Evolutionary conservation across 1,284 basidiomycete genomes (phyloP), one percentile per base, ranked within the genome.

Genomic region (Exobasidium rhododendri): DNA sequence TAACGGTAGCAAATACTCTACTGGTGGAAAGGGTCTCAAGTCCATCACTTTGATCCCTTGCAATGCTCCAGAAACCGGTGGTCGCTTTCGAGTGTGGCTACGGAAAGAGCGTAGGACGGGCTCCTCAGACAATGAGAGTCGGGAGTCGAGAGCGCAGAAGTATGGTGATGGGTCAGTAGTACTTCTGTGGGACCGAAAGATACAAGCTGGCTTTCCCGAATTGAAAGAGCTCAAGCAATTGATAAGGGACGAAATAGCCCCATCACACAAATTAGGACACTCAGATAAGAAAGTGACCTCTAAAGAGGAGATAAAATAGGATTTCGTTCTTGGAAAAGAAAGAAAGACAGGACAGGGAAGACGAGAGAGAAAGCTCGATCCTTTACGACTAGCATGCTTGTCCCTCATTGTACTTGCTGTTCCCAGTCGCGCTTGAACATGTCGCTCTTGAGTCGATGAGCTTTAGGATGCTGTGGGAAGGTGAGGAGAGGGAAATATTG

Each of bases 201-300:
- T 46, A 14, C 45, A 59, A 47, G 61, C 58, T 20, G 49, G 50
- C 1, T 66, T 66, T n/a, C 64, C 64, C 5, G 64, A 66, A 59
- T 55, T 63, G 29, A 66, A 66, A 56, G 58, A 59, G 50, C 52
- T 64, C 20, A 66, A 66, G 40, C 64, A 66, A 47, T 24, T 43
- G 17, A 53, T 66, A 22, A 5, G 64, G 13, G 64, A 66, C 24
- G 31, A 59, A 22, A 63, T 66, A 29, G 50, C 64, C n/a, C 64
- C 64, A 2, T 11, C 7, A 22, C 51, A 56, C 7, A 32, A 35
- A 22, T 58, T 66, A 4, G 64, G 64, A 2, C 64, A 65, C 40
- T 65, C 64, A 20, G 64, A 65, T 51, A 64, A 58, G 44, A 56
- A 61, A 26, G 14, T 14, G 4, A 28, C 47, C n/a, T n/a, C n/a